Evolutionary conservation across 768 basidiomycete genomes (phyloP).

Genomic region (Auriscalpium microsporum): DNA sequence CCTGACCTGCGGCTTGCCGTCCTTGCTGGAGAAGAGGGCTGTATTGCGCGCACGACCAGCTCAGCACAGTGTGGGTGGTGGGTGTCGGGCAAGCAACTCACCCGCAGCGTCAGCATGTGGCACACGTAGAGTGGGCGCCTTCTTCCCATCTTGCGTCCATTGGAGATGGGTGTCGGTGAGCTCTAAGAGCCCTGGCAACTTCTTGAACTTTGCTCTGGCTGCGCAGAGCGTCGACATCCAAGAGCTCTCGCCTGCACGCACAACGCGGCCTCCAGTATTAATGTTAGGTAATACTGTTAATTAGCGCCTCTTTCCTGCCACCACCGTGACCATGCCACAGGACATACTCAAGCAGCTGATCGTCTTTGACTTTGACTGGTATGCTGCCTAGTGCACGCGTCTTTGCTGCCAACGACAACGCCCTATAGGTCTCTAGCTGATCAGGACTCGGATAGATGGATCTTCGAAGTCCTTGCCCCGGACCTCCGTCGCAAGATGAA

Average conservation of each 20-base stretch:
- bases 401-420: background rate
- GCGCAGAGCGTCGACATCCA: constrained; percentile 23
- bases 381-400: constrained; percentile 1
- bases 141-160: constrained; percentile 74
- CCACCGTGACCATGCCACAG: constrained; percentile 19
- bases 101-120: constrained; percentile 52
- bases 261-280: background rate
- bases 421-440: constrained; percentile 73
- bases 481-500: constrained; percentile 80
- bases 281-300: background rate
- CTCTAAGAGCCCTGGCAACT: constrained; percentile 63
- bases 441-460: constrained; percentile 94
- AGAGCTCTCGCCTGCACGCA: background rate
- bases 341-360: constrained; percentile 54
- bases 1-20: constrained; percentile 69
- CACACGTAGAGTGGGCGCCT: constrained; percentile 55
- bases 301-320: background rate
- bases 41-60: background rate
- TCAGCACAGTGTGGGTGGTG: constrained; percentile 2
- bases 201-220: constrained; percentile 81
- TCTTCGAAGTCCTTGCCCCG: constrained; percentile 81
- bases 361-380: constrained; percentile 98
- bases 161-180: constrained; percentile 65
- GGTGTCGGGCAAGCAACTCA: constrained; percentile 23
- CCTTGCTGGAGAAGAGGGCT: constrained; percentile 85